Percentiles rank a stretch among this genome's conserved stretches.
These are phyloP conservation scores for Trametes cinnabarina DNA, from an alignment of 768 basidiomycete genomes.

Conservation along the genomic window DNA sequence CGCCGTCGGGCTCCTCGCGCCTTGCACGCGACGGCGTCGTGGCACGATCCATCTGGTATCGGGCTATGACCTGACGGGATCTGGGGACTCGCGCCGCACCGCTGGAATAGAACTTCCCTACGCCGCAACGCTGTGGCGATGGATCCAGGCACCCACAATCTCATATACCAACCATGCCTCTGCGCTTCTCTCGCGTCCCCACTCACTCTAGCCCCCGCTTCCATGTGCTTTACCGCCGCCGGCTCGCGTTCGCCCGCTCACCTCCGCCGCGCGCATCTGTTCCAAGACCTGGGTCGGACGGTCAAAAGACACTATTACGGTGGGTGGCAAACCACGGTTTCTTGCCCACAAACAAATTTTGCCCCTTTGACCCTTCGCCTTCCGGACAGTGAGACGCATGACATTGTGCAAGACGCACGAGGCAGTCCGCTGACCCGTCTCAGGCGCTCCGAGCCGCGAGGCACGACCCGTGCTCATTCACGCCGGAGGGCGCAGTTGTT, in stretches of 20 bases:
- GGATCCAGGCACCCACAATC: constrained; percentile 12
- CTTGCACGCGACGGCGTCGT: not conserved
- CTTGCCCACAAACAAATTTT: not conserved
- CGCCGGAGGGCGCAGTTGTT: too few relatives aligned
- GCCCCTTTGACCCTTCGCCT: not conserved
- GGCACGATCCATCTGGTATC: not conserved
- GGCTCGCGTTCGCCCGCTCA: not conserved
- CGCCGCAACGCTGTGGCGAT: not conserved
- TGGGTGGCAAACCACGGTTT: not conserved
- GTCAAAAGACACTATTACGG: not conserved
- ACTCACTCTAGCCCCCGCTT: not conserved
- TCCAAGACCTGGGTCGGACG: not conserved
- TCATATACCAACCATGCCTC: not conserved
- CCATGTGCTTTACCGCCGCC: not conserved
- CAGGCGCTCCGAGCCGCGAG: constrained; percentile 14
- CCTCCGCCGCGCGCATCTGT: not conserved
- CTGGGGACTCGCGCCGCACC: not conserved
- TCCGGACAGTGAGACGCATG: not conserved
- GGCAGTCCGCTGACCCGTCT: constrained; percentile 11
- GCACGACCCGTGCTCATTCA: constrained; percentile 3
- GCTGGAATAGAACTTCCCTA: constrained; percentile 1
- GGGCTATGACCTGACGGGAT: not conserved
- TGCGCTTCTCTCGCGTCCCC: not conserved
- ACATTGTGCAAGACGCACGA: not conserved
- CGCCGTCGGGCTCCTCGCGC: not conserved